Evolutionary conservation across 202 grass and related monocot genomes (phyloP).

Genomic region (Dendrocalamus latiflorus): DNA sequence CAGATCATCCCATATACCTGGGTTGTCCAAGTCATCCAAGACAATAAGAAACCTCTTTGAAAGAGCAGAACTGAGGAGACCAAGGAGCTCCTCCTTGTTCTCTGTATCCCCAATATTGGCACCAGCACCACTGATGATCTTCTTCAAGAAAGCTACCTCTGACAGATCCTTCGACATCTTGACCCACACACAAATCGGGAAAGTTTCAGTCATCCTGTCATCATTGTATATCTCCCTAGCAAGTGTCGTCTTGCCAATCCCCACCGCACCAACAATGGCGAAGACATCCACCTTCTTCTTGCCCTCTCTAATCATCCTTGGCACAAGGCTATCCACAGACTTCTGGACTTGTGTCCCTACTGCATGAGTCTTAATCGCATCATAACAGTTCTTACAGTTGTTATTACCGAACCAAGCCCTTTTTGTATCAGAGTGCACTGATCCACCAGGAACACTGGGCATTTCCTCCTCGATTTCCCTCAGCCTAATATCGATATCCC

Average conservation of each 20-base stretch:
- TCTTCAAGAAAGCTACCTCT: constrained; percentile 52
- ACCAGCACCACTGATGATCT: constrained; percentile 45
- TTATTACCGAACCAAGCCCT: not conserved
- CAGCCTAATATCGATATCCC: constrained; percentile 49
- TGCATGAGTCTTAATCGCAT: not conserved
- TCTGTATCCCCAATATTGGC: constrained; percentile 28
- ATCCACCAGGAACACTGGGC: constrained; percentile 23
- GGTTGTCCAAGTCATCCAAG: constrained; percentile 69
- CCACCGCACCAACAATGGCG: constrained; percentile 51
- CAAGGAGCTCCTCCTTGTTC: constrained; percentile 52
- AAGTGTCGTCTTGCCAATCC: constrained; percentile 80
- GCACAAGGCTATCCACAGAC: constrained; percentile 59
- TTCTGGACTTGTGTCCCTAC: constrained; percentile 56
- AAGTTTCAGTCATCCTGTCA: constrained; percentile 46
- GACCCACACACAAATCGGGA: constrained; percentile 60
- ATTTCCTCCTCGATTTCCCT: constrained; percentile 59
- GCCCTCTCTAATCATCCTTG: constrained; percentile 54
- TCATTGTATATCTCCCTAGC: constrained; percentile 65
- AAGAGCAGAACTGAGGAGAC: constrained; percentile 34
- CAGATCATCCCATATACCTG: constrained; percentile 53
- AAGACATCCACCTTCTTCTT: constrained; percentile 79
- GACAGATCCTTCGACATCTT: constrained; percentile 46
- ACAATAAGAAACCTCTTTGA: too few species aligned
- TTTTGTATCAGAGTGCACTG: not conserved
- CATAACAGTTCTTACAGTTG: not conserved